phyloP scores from a whole-genome alignment of 257 asterid genomes.

The Nyctanthes arbortristis region DNA sequence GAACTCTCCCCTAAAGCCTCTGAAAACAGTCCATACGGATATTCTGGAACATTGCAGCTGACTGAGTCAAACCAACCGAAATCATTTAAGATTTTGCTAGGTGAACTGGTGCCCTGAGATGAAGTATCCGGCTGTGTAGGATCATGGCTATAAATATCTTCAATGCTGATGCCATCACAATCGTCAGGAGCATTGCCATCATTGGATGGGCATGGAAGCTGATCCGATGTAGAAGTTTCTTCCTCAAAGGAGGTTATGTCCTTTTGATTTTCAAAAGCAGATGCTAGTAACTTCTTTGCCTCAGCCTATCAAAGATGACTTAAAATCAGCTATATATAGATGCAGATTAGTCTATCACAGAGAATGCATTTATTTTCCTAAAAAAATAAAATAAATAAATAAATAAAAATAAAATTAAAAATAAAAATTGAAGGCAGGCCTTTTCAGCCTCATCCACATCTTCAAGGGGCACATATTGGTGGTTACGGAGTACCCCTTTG shows the following conservation, averaged over 20 bases:
- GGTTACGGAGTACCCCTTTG: conserved; percentile 33
- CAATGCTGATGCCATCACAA: neutral
- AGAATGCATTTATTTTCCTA: neutral
- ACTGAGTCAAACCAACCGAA: neutral
- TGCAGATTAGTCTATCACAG: neutral
- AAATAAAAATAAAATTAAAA: neutral
- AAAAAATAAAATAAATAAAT: no score
- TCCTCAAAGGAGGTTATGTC: no score
- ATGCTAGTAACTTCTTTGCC: conserved; percentile 30
- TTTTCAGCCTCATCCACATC: conserved; percentile 22
- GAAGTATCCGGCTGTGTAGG: conserved; percentile 18
- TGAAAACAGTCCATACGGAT: neutral
- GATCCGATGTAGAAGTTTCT: neutral
- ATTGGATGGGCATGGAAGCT: neutral
- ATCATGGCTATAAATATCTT: neutral
- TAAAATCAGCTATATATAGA: neutral
- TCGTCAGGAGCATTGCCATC: neutral
- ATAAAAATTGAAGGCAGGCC: conserved; percentile 15
- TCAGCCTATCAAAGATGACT: conserved; percentile 25
- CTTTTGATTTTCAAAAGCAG: no score
- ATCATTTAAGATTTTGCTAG: neutral
- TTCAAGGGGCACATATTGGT: conserved; percentile 25
- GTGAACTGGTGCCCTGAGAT: neutral
- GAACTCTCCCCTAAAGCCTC: neutral
- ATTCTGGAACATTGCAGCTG: neutral